Percentiles rank a stretch among this genome's conserved stretches.
phyloP scores from a whole-genome alignment of 257 asterid species.

The Nyctanthes arbortristis region DNA sequence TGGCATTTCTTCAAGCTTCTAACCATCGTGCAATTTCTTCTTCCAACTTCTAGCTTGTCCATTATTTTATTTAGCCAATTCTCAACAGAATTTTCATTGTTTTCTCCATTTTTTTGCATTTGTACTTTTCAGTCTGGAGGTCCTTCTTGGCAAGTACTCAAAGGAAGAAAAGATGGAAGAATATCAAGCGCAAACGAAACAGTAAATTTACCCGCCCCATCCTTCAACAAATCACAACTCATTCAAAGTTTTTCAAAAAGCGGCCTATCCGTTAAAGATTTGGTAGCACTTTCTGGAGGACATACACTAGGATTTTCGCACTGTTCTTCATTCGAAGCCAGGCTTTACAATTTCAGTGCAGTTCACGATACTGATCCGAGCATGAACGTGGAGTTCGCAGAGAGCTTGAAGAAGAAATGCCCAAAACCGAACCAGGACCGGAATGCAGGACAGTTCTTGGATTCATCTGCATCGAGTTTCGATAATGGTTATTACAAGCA shows the following conservation, averaged over 20 bases:
- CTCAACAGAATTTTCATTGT: too few relatives aligned
- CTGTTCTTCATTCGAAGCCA: slow-evolving; percentile 71
- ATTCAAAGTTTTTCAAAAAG: slow-evolving; percentile 53
- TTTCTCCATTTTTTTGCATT: neutral
- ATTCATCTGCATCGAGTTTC: slow-evolving; percentile 54
- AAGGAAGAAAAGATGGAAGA: slow-evolving; percentile 70
- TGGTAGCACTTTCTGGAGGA: slow-evolving; percentile 74
- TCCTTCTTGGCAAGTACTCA: slow-evolving; percentile 60
- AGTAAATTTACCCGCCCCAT: slow-evolving; percentile 61
- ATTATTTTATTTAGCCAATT: too few relatives aligned
- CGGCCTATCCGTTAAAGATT: slow-evolving; percentile 56
- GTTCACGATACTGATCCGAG: slow-evolving; percentile 60
- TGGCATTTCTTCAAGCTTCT: too few relatives aligned
- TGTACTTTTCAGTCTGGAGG: slow-evolving; percentile 65
- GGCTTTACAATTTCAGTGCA: slow-evolving; percentile 64
- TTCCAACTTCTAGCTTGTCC: too few relatives aligned
- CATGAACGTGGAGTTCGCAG: slow-evolving; percentile 43
- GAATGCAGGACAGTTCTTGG: slow-evolving; percentile 65
- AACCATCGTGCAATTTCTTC: too few relatives aligned
- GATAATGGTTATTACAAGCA: slow-evolving; percentile 60
- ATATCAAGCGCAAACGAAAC: slow-evolving; percentile 65
- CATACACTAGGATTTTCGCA: slow-evolving; percentile 79
- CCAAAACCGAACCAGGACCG: slow-evolving; percentile 41
- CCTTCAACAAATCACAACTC: slow-evolving; percentile 56
- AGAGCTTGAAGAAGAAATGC: slow-evolving; percentile 47